Base-by-base conservation (phyloP, 2,329 filamentous ascomycete species). In the Cercospora brassicicola region DNA sequence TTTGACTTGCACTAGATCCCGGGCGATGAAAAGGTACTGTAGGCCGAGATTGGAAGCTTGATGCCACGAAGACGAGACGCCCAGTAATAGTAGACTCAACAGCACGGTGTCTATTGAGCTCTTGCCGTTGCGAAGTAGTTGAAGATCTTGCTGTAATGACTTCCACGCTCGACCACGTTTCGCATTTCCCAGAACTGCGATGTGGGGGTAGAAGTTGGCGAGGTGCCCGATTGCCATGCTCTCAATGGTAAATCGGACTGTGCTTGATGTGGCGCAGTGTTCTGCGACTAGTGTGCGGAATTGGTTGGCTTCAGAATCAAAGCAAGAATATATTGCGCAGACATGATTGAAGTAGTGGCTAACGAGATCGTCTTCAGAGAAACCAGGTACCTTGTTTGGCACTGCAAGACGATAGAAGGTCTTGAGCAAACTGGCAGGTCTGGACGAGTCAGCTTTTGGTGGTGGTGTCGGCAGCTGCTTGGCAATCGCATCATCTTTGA, bases 281-380 rank as follows among this genome's bases (percentile, higher is more conserved):
- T 84, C 83, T 4, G 83, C 84, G 11, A 89, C 85, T 0, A 86
- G 86, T 1, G 84, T 85, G 42, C 87, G 81, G 71, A 89, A 89
- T 0, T 87, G 86, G 71, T 89, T 90, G 71, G 88, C 81, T 11
- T 83, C 80, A 20, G 87, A 88, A 75, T 89, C 88, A 72, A 88
- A 90, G 67, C 85, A 88, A n/a, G 87, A 89, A 75, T 88, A 89
- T 9, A 89, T 78, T 3, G 82, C 83, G 59, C 86, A 88, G 2
- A 89, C 86, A 67, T 88, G 86, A 72, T 86, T 85, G 78, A 89
- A 89, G 72, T 89, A 89, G 71, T 89, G 87, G 59, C 88, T 86
- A 9, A 89, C 84, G 15, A 89, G 79, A 56, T 86, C 76, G 73
- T 66, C 73, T 39, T 67, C 77, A 66, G 51, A 79, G 73, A 67